Base-by-base conservation (phyloP, 306 rosid genomes). In the Begonia fuchsioides region DNA sequence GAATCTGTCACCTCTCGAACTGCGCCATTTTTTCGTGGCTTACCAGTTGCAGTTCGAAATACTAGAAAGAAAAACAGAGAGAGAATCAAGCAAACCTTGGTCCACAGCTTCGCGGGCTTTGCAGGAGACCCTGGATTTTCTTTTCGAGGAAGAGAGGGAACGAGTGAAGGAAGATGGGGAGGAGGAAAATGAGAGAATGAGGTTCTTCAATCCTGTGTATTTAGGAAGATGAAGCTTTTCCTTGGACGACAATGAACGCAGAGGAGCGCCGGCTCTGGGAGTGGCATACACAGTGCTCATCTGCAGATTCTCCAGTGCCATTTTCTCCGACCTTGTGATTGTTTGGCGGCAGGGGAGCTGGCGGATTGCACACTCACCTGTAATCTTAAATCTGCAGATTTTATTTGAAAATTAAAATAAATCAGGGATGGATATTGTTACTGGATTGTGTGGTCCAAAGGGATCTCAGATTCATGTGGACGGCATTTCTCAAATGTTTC, bases 1-100 rank as follows among this genome's bases (percentile, higher is more conserved):
- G 90, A 64, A 38, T 84, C 95, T 16, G 73, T 76, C 66, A 77
- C 95, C 53, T 53, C 95, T 58, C 59, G 60, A 52, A 79, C 97
- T 90, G 92, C 80, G 50, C 13, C 43, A 4, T 17, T 38, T 53
- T 26, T 32, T 49, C 16, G 2, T 11, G 13, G 3, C 15, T 38
- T 38, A 18, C 12, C 12, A 10, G 14, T 10, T 11, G 45, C n/a
- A n/a, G 45, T 10, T 11, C 3, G 45, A 10, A 11, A 41, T 10
- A 5, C 0, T 10, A 41, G 0, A 41, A 3, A 11, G 9, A 41
- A 41, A 41, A n/a, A 10, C 6, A 10, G 12, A 10, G 9, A 41
- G 12, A 10, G 12, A 10, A 10, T 41, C 14, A 11, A 41, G 14
- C 14, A n/a, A 41, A 41, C 50, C 50, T 47, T 47, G 11, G n/a